phyloP scores from a whole-genome alignment of 2,329 filamentous ascomycete species.

The Fusarium equiseti region DNA sequence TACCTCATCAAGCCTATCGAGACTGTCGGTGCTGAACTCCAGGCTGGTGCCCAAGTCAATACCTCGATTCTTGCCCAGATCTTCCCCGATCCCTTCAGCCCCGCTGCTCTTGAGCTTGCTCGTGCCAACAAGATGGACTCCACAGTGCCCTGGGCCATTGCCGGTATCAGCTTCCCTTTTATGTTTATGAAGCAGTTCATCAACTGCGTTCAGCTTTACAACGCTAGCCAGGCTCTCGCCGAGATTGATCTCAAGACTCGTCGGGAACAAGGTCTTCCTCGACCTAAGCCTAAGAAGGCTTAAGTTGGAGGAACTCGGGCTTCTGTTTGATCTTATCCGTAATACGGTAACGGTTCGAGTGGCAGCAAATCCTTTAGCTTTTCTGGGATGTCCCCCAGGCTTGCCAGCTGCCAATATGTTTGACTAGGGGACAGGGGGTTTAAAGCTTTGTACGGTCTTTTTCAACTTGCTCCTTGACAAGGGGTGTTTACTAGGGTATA shows the following conservation, averaged over 20 bases:
- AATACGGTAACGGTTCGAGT: background rate
- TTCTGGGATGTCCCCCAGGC: background rate
- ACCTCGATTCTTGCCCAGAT: conserved; percentile 78
- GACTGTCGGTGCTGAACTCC: conserved; percentile 64
- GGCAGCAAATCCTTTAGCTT: background rate
- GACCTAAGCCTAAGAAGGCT: conserved; percentile 54
- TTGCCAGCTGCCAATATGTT: conserved; percentile 5
- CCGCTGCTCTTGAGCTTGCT: conserved; percentile 90
- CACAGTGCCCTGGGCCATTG: conserved; percentile 75
- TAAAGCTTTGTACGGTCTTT: conserved; percentile 21
- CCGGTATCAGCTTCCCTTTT: conserved; percentile 82
- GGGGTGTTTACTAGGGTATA: conserved; percentile 40
- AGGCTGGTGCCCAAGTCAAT: conserved; percentile 77
- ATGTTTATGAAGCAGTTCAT: conserved; percentile 94
- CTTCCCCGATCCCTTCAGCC: conserved; percentile 91
- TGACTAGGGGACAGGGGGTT: conserved; percentile 13
- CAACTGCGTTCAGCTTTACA: conserved; percentile 93
- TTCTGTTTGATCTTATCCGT: conserved; percentile 2
- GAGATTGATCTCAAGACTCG: conserved; percentile 85
- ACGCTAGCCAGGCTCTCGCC: conserved; percentile 91
- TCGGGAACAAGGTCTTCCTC: conserved; percentile 64
- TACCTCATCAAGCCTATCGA: conserved; percentile 77
- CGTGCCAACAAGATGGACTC: conserved; percentile 93
- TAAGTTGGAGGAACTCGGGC: conserved; percentile 25
- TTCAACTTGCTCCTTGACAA: conserved; percentile 33